Evolutionary conservation across 1,284 basidiomycete species (phyloP).

Genomic region (Ceraceosorus guamensis): DNA sequence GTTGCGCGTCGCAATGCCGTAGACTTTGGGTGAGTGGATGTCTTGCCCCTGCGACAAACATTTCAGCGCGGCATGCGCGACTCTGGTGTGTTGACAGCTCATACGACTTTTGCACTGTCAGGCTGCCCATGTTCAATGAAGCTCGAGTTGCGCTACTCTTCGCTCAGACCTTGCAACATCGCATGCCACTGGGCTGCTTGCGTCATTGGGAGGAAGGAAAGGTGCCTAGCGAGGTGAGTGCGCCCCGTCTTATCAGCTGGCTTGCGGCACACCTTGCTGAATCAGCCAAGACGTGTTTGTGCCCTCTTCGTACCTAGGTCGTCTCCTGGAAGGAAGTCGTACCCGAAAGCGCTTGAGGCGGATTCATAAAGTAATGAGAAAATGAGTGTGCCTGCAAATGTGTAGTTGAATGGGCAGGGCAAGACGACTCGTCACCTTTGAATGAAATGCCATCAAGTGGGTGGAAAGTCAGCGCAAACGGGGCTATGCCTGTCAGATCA

Average conservation of each 20-base stretch:
- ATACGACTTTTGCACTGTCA: background rate
- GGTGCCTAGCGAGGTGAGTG: constrained; percentile 79
- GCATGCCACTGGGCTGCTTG: constrained; percentile 77
- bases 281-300: too few species aligned
- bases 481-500: too few species aligned
- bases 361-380: too few species aligned
- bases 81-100: too few species aligned
- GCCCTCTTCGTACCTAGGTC: background rate
- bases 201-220: constrained; percentile 76
- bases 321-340: background rate
- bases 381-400: too few species aligned
- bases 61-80: background rate
- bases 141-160: constrained; percentile 80
- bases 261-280: too few species aligned
- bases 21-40: constrained; percentile 47
- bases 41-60: too few species aligned
- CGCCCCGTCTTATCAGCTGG: background rate
- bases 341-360: too few species aligned
- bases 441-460: too few species aligned
- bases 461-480: too few species aligned
- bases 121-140: constrained; percentile 74
- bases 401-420: too few species aligned
- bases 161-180: constrained; percentile 79
- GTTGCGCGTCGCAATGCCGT: constrained; percentile 61
- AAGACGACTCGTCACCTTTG: too few species aligned